Base-by-base conservation (phyloP, 345 rosid species). In the Murraya paniculata region DNA sequence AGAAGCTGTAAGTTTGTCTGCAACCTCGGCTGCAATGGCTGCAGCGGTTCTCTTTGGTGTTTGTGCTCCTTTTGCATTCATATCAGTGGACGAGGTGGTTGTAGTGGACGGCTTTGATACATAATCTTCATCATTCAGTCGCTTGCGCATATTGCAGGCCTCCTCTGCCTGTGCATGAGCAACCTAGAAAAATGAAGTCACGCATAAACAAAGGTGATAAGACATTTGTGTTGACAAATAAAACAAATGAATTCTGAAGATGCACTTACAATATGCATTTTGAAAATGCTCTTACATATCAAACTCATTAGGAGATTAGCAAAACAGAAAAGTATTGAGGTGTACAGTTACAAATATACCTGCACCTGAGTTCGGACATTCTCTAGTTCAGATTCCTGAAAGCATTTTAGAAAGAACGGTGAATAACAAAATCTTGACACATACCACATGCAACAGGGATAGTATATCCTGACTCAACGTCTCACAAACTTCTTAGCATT, bases 21-120 rank as follows among this genome's bases (percentile, higher is more conserved):
- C 97, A 80, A 96, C 97, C 94, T 94, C 95, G 0, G 98, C 99
- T 79, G 98, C 99, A 80, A 96, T 88, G 70, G 91, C 89, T 62
- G 99, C 98, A 77, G 98, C 90, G 0, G 91, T 91, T 84, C 83
- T 89, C 87, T 79, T 89, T 30, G 90, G 85, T 21, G 92, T 78
- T 80, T 91, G 89, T 77, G 85, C 90, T 57, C 83, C 83, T 77
- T 81, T 83, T 19, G 79, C 60, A 59, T 87, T 58, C 66, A 78
- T 36, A 82, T 91, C 84, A 28, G 67, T 70, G 16, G 87, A 61
- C 33, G 77, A 73, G 3, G 84, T 74, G 33, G 73, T 64, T 36
- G 83, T 55, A 22, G 57, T 82, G 14, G 90, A 77, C 38, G 83
- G 86, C 38, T 84, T 86, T 28, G 86, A 61, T 65, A 77, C 66